Evolutionary conservation across 208 protist species (phyloP).

Genomic region (Vickermania ingenoplastis): DNA sequence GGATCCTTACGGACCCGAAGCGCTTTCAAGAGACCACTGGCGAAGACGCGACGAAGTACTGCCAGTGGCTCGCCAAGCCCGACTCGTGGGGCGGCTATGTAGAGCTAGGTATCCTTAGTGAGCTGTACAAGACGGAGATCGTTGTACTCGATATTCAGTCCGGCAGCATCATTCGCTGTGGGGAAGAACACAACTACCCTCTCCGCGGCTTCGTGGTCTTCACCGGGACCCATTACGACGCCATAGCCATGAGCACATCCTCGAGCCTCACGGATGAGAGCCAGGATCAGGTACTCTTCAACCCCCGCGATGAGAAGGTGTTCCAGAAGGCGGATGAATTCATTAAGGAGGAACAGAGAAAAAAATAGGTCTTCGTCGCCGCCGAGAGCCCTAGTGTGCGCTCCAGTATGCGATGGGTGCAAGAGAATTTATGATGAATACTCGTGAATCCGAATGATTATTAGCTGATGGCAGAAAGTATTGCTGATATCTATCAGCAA

Average conservation of each 20-base stretch:
- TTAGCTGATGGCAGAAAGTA: no score
- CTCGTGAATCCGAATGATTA: no score
- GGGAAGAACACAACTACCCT: slow-evolving; percentile 70
- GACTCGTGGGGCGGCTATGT: slow-evolving; percentile 89
- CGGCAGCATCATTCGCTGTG: slow-evolving; percentile 62
- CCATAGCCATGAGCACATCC: slow-evolving; percentile 75
- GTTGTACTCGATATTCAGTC: slow-evolving; percentile 82
- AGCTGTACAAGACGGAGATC: slow-evolving; percentile 85
- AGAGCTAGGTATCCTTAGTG: slow-evolving; percentile 84
- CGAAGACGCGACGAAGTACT: slow-evolving; percentile 56
- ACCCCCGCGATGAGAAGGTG: slow-evolving; percentile 57
- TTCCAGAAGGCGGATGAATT: slow-evolving; percentile 66
- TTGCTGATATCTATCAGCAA: no score
- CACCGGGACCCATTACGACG: slow-evolving; percentile 92
- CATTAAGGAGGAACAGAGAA: slow-evolving; percentile 62
- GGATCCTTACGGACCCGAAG: slow-evolving; percentile 60
- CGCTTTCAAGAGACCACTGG: slow-evolving; percentile 67
- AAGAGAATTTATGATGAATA: no score
- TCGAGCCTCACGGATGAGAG: slow-evolving; percentile 56
- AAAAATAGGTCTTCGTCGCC: slow-evolving; percentile 10
- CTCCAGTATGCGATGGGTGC: no score
- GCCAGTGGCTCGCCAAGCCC: slow-evolving; percentile 48
- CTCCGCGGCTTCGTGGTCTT: slow-evolving; percentile 86
- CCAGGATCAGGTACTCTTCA: slow-evolving; percentile 87
- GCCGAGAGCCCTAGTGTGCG: neutral